Evolutionary conservation across 2,329 filamentous ascomycete species (phyloP), one percentile per base, ranked within the genome.

Genomic region (Periglandula ipomoeae): DNA sequence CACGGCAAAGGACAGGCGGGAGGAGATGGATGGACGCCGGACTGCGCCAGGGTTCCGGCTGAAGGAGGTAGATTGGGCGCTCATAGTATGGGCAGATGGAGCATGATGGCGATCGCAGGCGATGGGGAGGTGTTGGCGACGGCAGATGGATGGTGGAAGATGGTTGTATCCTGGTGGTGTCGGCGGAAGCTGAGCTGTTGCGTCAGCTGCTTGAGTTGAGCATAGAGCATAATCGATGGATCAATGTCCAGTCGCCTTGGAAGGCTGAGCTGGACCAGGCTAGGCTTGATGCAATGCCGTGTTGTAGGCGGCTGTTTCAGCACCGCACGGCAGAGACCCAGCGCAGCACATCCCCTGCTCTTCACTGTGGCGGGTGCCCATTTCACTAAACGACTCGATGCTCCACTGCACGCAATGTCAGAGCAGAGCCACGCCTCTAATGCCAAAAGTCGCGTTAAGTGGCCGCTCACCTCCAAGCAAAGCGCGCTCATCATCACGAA

Each of bases 1-100:
- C 49, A 87, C 73, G 32, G 81, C 79, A 52, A 83, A 84, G 40
- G 83, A 82, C 44, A 88, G 71, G 51, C 86, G 77, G 56, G 80
- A 82, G 63, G 70, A 72, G 63, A 84, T 72, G 52, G 82, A 83
- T 38, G 76, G 68, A 60, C 78, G 73, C 51, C 70, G 71, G 60
- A 55, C 52, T 30, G 49, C 74, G 72, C 55, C 56, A 49, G 65
- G 58, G 52, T 55, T 59, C 44, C 58, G 52, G 47, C 50, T 55
- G 64, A 76, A 75, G 52, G 80, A 79, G 52, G 75, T 67, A 62
- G 79, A 69, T 71, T 67, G 67, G 54, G 70, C 66, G 63, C 66
- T 75, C 74, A 78, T 77, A 58, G 62, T 65, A 59, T 54, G 46
- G 59, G 56, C 55, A 53, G 58, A 53, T 59, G 58, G 55, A 64